Conservation (phyloP, 371 early-diverging fungal species). For the Mucor racemosus region DNA sequence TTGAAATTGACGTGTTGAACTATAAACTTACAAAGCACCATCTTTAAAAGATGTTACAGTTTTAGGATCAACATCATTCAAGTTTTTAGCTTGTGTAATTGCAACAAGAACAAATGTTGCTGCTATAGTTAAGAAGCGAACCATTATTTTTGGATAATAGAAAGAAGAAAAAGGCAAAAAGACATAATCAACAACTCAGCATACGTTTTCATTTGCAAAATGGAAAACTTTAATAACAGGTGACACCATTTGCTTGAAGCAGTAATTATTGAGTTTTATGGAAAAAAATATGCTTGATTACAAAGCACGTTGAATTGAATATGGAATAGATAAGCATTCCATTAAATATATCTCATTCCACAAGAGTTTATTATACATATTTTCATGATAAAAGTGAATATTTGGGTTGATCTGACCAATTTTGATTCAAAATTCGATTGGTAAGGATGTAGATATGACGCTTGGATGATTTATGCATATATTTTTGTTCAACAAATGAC, state of each 20-base stretch:
- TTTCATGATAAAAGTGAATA: too few species aligned
- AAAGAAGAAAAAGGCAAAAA: background rate
- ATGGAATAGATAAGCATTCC: too few species aligned
- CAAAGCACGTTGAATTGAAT: background rate
- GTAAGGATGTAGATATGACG: background rate
- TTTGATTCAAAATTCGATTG: background rate
- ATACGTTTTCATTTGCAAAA: background rate
- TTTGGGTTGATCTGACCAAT: background rate
- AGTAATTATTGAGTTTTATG: background rate
- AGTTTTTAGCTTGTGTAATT: slow-evolving; percentile 12
- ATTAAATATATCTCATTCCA: too few species aligned
- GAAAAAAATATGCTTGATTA: background rate
- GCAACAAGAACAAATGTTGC: background rate
- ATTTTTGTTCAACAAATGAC: background rate
- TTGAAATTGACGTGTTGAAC: background rate
- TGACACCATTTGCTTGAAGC: background rate
- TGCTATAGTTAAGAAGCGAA: slow-evolving; percentile 10
- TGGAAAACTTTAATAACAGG: background rate
- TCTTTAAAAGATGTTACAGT: slow-evolving; percentile 3
- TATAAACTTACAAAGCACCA: slow-evolving; percentile 23
- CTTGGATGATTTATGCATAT: background rate
- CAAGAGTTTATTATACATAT: too few species aligned
- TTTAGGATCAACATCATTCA: slow-evolving; percentile 21
- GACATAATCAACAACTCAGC: background rate
- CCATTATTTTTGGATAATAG: slow-evolving; percentile 12